Base-by-base conservation (phyloP, 176 grass and related monocot genomes). In the Triticum timopheevii region DNA sequence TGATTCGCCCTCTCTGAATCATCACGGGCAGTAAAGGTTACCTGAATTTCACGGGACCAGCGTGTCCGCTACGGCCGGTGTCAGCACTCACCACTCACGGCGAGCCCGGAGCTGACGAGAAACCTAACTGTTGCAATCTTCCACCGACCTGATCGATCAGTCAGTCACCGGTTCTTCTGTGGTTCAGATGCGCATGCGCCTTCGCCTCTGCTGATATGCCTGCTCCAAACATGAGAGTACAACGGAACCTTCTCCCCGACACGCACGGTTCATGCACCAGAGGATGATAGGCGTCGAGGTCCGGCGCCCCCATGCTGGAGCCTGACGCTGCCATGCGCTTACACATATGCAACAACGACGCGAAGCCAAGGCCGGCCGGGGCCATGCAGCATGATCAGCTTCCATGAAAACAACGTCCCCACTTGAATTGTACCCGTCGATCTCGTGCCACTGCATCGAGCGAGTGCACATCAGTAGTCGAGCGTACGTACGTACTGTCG, bases 341-440 rank as follows among this genome's bases (percentile, higher is more conserved):
- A 22, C 12, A 49, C 27, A 38, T 84, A 38, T 87, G 59, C 49
- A 61, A 82, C 77, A 81, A 84, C 19, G 23, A 81, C 5, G 30
- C 81, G 62, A 44, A 19, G 38, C 86, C 69, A 88, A 85, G 36
- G 16, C n/a, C 50, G 12, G 38, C 76, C 69, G 68, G 68, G 68
- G 81, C 75, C 56, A 59, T 58, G 54, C 54, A 76, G 50, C 81
- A 80, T 79, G 69, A 4, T 36, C 89, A 87, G 68, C 42, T 19
- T 36, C 61, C 62, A 20, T 38, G 85, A 85, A 74, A 81, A 25
- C 85, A 63, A 84, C 81, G 76, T 35, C 49, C 1, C 15, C 73
- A 76, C 73, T 76, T 31, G 73, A 31, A 31, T 2, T 42, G 35
- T 15, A 76, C 30, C 49, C 17, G 20, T 76, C 73, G 44, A 76